Evolutionary conservation across 1,284 basidiomycete genomes (phyloP).

Genomic region (Malassezia furfur): DNA sequence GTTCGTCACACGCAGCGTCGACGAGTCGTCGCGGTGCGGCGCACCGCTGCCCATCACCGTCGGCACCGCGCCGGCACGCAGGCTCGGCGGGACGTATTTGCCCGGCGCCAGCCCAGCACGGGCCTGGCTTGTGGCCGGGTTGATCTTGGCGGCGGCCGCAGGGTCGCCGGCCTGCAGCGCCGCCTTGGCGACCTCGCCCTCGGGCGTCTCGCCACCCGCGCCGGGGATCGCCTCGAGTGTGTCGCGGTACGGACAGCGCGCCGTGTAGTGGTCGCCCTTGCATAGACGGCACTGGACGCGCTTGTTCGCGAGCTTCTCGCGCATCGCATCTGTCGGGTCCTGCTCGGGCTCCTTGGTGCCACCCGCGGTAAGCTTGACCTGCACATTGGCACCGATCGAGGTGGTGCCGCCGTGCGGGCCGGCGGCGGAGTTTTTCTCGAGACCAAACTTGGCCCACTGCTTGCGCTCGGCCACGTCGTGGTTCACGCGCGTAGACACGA

Average conservation of each 20-base stretch:
- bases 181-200: slow-evolving; percentile 15
- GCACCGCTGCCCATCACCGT: slow-evolving; percentile 57
- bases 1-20: slow-evolving; percentile 93
- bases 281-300: slow-evolving; percentile 88
- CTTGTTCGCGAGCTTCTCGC: slow-evolving; percentile 61
- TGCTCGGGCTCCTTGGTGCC: slow-evolving; percentile 55
- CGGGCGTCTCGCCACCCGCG: slow-evolving; percentile 42
- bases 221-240: slow-evolving; percentile 63
- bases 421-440: slow-evolving; percentile 73
- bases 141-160: slow-evolving; percentile 50
- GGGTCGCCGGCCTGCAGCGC: slow-evolving; percentile 48
- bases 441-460: slow-evolving; percentile 86
- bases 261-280: slow-evolving; percentile 94
- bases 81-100: slow-evolving; percentile 87
- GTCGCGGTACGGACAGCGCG: slow-evolving; percentile 97
- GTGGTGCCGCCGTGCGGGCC: slow-evolving; percentile 81
- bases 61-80: slow-evolving; percentile 63
- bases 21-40: slow-evolving; percentile 66
- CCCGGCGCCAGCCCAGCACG: slow-evolving; percentile 50
- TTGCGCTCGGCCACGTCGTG: slow-evolving; percentile 87
- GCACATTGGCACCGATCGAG: slow-evolving; percentile 83
- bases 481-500: slow-evolving; percentile 86
- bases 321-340: slow-evolving; percentile 63
- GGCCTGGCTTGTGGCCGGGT: slow-evolving; percentile 47
- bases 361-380: slow-evolving; percentile 73